These are phyloP conservation scores for Botrytis elliptica DNA, from an alignment of 2,329 filamentous ascomycete genomes.

Conservation along the genomic window DNA sequence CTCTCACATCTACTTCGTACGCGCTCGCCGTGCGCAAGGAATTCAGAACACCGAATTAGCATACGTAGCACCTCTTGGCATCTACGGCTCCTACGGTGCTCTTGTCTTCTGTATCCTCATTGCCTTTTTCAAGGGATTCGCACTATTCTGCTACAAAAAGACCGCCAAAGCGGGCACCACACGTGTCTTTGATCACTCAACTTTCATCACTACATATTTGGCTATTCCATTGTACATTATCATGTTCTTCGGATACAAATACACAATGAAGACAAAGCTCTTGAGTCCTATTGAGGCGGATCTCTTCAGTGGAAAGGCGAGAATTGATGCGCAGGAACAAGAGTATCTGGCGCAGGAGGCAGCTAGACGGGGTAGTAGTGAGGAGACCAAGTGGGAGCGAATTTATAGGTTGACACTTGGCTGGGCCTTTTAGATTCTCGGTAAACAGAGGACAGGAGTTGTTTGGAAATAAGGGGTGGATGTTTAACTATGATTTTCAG, in stretches of 20 bases:
- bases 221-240: slow-evolving; percentile 63
- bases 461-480: neutral
- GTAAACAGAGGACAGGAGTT: neutral
- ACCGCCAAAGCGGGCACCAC: slow-evolving; percentile 45
- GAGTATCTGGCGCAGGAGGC: slow-evolving; percentile 33
- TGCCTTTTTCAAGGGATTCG: slow-evolving; percentile 79
- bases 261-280: slow-evolving; percentile 44
- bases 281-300: slow-evolving; percentile 53
- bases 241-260: slow-evolving; percentile 58
- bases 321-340: slow-evolving; percentile 60
- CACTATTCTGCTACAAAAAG: slow-evolving; percentile 55
- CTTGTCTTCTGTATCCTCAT: slow-evolving; percentile 72
- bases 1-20: slow-evolving; percentile 66
- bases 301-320: slow-evolving; percentile 57
- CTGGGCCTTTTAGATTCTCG: slow-evolving; percentile 19
- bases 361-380: slow-evolving; percentile 24
- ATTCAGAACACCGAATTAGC: slow-evolving; percentile 57
- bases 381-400: slow-evolving; percentile 22
- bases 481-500: neutral
- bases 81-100: slow-evolving; percentile 65
- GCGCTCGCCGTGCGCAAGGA: slow-evolving; percentile 60
- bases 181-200: slow-evolving; percentile 60
- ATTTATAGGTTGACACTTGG: slow-evolving; percentile 24
- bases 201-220: slow-evolving; percentile 62
- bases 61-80: slow-evolving; percentile 71